Evolutionary conservation across 306 rosid species (phyloP).

Genomic region (Betula pendula): DNA sequence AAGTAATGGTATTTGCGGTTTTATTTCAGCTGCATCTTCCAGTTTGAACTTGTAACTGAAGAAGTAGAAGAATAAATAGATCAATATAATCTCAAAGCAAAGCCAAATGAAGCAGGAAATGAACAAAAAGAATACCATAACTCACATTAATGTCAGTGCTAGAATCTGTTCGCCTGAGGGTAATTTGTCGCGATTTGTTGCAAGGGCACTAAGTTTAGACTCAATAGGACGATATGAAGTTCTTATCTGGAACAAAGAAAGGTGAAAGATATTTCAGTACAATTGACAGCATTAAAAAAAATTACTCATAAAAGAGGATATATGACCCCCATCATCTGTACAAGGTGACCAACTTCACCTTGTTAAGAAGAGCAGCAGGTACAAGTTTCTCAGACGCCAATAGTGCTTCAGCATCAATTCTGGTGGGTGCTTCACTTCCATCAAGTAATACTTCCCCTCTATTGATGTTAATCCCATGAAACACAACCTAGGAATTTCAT

Average conservation of each 20-base stretch:
- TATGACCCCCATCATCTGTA: constrained; percentile 5
- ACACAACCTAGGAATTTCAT: constrained; percentile 53
- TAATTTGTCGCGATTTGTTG: constrained; percentile 80
- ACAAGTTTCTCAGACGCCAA: constrained; percentile 79
- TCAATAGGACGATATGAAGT: constrained; percentile 83
- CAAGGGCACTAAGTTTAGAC: constrained; percentile 70
- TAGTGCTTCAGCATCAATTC: constrained; percentile 82
- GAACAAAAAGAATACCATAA: constrained; percentile 27
- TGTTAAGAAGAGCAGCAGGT: constrained; percentile 82
- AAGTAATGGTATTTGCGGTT: constrained; percentile 77
- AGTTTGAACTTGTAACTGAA: constrained; percentile 90
- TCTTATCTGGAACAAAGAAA: constrained; percentile 60
- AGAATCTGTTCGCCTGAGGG: constrained; percentile 91
- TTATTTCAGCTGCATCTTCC: constrained; percentile 89
- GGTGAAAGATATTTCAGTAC: constrained; percentile 21
- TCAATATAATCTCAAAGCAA: constrained; percentile 10
- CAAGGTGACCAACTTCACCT: constrained; percentile 50
- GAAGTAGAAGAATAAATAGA: constrained; percentile 28
- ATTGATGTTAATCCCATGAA: constrained; percentile 76
- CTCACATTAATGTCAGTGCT: constrained; percentile 85
- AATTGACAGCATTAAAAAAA: constrained; percentile 18
- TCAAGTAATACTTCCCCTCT: constrained; percentile 74
- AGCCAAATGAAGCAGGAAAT: constrained; percentile 27
- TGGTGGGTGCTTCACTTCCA: constrained; percentile 93
- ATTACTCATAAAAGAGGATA: neutral